Percentiles rank a stretch among this genome's conserved stretches.
Conservation (phyloP, 257 asterid species). For the Mitragyna speciosa region DNA sequence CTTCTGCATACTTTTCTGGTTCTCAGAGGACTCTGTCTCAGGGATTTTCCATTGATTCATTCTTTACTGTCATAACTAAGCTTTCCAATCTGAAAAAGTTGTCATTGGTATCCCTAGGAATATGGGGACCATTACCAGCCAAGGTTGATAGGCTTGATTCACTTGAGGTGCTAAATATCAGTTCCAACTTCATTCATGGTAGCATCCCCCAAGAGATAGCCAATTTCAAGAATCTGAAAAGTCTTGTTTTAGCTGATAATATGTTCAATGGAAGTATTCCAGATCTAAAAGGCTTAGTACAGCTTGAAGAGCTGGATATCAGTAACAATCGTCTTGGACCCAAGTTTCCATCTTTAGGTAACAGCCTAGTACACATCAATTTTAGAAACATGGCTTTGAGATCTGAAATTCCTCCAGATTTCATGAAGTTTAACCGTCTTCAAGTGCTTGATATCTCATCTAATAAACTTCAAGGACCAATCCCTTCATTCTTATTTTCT, state of each 20-base stretch:
- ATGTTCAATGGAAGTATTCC: slow-evolving; percentile 73
- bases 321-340: slow-evolving; percentile 68
- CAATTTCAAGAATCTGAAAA: slow-evolving; percentile 46
- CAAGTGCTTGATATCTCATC: slow-evolving; percentile 63
- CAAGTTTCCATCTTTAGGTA: slow-evolving; percentile 56
- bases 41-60: slow-evolving; percentile 68
- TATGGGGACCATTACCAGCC: slow-evolving; percentile 81
- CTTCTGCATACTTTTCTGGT: slow-evolving; percentile 33
- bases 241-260: slow-evolving; percentile 60
- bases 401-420: slow-evolving; percentile 61
- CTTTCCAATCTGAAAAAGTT: slow-evolving; percentile 58
- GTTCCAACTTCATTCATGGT: slow-evolving; percentile 70
- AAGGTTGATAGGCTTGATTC: slow-evolving; percentile 66
- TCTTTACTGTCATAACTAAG: slow-evolving; percentile 82
- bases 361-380: slow-evolving; percentile 39
- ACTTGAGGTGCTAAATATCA: slow-evolving; percentile 60
- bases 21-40: slow-evolving; percentile 51
- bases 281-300: slow-evolving; percentile 51
- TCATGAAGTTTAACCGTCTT: slow-evolving; percentile 43
- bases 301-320: slow-evolving; percentile 70
- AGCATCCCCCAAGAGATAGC: slow-evolving; percentile 60
- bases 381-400: slow-evolving; percentile 62
- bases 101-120: slow-evolving; percentile 68
- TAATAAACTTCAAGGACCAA: slow-evolving; percentile 69
- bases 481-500: slow-evolving; percentile 74